Evolutionary conservation across 768 basidiomycete species (phyloP), one percentile per base, ranked within the genome.

Genomic region (Pisolithus microcarpus): DNA sequence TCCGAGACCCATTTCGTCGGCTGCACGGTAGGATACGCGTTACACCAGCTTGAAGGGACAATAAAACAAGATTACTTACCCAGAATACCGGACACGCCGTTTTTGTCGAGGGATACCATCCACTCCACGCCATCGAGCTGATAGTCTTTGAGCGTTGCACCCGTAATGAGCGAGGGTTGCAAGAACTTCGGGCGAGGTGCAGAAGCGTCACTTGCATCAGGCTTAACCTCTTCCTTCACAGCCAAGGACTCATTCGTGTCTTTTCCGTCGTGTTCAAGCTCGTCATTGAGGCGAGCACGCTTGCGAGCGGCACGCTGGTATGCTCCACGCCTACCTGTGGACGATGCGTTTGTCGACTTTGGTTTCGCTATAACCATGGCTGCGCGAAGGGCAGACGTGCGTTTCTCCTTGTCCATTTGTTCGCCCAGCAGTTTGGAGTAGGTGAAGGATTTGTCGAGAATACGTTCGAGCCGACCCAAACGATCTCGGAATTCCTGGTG

Each of bases 1-100:
- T 46, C 92, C 92, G 1, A 95, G 71, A 18, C 92, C 93, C 93
- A 96, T 96, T 65, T 96, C 93, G 59, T 96, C 93, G 24, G 93
- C 93, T 83, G 67, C 38, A 36, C 18, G 16, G 34, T 7, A 15
- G 46, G 28, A n/a, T 52, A 9, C 31, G 39, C 30, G 21, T 21
- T 2, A 39, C 7, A 11, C 7, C 16, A 13, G 8, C n/a, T 53
- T 19, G 46, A 38, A 15, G 2, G 63, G 38, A 59, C 59, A 38
- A 69, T 28, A 9, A 56, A 64, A 43, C 30, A 19, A n/a, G 13
- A 24, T 31, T 13, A 63, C 77, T 34, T 53, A 86, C 85, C 86
- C 38, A 90, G 58, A 52, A 90, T 90, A 0, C 88, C 88, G 0
- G 82, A 84, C 19, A 90, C 85, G 0, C 88, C 88, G 58, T 91